A percentile compares a stretch with the other conserved stretches of the same genome.
Evolutionary conservation across 2,329 filamentous ascomycete genomes (phyloP).

Genomic region (Chrysosphaeria jannelii): DNA sequence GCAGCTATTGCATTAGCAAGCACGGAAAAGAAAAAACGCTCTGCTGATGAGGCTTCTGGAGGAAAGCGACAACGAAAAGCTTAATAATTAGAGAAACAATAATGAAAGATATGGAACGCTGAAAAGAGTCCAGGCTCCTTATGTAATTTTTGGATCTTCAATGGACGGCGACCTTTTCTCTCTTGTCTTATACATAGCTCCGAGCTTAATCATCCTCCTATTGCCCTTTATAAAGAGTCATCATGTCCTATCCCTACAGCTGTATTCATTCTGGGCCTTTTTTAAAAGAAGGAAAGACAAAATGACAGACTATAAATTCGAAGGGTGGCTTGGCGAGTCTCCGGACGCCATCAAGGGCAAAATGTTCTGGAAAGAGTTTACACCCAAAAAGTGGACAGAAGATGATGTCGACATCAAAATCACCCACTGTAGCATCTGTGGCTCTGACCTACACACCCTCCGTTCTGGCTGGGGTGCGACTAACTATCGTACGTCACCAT

Average conservation of each 20-base stretch:
- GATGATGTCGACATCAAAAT: slow-evolving; percentile 33
- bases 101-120: too few relatives aligned
- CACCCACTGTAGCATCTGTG: slow-evolving; percentile 35
- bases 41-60: slow-evolving; percentile 1
- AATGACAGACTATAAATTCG: slow-evolving; percentile 10
- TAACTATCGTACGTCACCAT: slow-evolving; percentile 2
- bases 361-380: slow-evolving; percentile 23
- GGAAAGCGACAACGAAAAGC: slow-evolving; percentile 3
- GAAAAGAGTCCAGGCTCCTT: too few relatives aligned
- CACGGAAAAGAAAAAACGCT: slow-evolving; percentile 1
- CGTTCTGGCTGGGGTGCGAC: slow-evolving; percentile 17
- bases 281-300: too few relatives aligned
- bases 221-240: too few relatives aligned
- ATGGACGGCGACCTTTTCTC: too few relatives aligned
- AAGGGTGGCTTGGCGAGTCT: slow-evolving; percentile 19
- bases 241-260: too few relatives aligned
- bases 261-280: too few relatives aligned
- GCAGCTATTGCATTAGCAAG: slow-evolving; percentile 6
- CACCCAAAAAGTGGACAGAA: slow-evolving; percentile 36
- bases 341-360: slow-evolving; percentile 15
- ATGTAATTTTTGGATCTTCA: too few relatives aligned
- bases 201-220: too few relatives aligned
- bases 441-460: slow-evolving; percentile 27
- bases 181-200: too few relatives aligned
- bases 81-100: too few relatives aligned